Base-by-base conservation (phyloP, 192 early-diverging fungal species). In the Coemansia guatemalensis region DNA sequence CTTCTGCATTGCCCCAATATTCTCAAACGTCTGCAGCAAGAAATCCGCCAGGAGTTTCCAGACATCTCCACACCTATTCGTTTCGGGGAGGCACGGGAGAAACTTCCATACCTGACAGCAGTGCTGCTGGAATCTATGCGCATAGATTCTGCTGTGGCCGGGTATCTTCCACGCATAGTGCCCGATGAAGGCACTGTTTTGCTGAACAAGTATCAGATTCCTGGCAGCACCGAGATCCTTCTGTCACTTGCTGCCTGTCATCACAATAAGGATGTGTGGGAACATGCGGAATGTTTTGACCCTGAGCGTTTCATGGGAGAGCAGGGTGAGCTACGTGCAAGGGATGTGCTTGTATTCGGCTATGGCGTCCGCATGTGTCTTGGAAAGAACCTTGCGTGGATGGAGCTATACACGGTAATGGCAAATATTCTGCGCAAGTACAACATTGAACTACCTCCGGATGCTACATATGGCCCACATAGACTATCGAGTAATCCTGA, bases 51-150 rank as follows among this genome's bases (percentile, higher is more conserved):
- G 6, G 54, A 44, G 7, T 83, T 80, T 35, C 73, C 82, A 8
- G 67, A 66, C 25, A 8, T 7, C 8, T 18, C 39, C 24, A 21
- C 55, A 1, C 44, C 58, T 0, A 79, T 79, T 14, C 56, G 49
- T 18, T 83, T 57, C 22, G 68, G 67, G 0, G 56, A 72, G 23
- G 73, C 69, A 26, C 55, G 49, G 17, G 27, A 23, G 24, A 26
- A 33, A 4, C 17, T 81, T 48, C 68, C 77, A 2, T 73, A 60
- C 11, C 62, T 83, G 48, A 74, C 70, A 0, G 82, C 82, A 0
- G 65, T 81, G 1, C 35, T 83, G 23, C 49, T 58, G 51, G 82
- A 83, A 48, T 59, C 73, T 2, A 72, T 83, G 67, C 69, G 82
- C 6, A 41, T 76, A n/a, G 48, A 59, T 27, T 56, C 82, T 3